These are phyloP conservation scores for Curvularia eragrostidis DNA, from an alignment of 2,329 filamentous ascomycete genomes.

Conservation along the genomic window DNA sequence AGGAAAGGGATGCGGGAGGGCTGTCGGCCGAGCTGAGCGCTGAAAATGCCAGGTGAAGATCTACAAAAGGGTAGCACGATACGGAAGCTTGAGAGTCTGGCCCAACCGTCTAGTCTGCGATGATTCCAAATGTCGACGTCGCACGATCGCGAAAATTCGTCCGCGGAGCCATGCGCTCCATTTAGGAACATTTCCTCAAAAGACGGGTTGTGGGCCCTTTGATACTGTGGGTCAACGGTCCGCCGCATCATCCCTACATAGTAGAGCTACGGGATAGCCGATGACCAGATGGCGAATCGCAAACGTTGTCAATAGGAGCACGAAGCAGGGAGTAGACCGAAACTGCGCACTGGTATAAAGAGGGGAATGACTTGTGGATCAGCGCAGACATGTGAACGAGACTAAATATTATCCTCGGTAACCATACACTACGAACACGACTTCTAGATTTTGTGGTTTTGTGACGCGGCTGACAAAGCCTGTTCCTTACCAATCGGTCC, in stretches of 20 bases:
- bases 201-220: conserved; percentile 4
- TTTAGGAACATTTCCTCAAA: conserved; percentile 7
- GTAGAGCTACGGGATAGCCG: not conserved
- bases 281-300: conserved; percentile 8
- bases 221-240: conserved; percentile 10
- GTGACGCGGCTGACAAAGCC: conserved; percentile 25
- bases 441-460: conserved; percentile 21
- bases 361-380: conserved; percentile 9
- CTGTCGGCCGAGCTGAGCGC: conserved; percentile 79
- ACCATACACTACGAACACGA: conserved; percentile 2
- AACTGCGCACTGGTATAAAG: not conserved
- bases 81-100: conserved; percentile 26
- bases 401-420: not conserved
- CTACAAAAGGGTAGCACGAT: conserved; percentile 16
- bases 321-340: not conserved
- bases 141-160: conserved; percentile 27
- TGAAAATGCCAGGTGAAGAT: conserved; percentile 77
- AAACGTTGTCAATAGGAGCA: not conserved
- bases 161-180: conserved; percentile 17
- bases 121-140: conserved; percentile 12
- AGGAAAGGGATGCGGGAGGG: conserved; percentile 78
- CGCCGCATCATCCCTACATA: not conserved
- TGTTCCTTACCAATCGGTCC: conserved; percentile 15
- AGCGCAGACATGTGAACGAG: conserved; percentile 5
- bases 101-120: conserved; percentile 11